A percentile compares a stretch with the other conserved stretches of the same genome.
Conservation (phyloP, 768 basidiomycete genomes). For the Mycena vitilis region DNA sequence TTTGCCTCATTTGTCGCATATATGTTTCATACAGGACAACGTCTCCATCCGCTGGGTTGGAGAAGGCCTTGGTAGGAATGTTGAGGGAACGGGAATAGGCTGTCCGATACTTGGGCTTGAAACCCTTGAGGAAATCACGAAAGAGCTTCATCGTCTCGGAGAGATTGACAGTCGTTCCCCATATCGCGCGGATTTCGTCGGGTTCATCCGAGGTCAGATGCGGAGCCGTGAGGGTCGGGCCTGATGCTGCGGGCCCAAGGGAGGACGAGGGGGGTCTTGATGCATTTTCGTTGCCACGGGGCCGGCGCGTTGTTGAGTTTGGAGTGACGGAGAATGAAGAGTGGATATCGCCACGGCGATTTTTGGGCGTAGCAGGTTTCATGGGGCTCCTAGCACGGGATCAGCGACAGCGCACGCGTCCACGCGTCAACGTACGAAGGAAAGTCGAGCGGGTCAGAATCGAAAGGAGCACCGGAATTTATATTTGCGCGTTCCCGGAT, state of each 20-base stretch:
- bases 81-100: constrained; percentile 76
- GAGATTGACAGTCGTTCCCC: constrained; percentile 97
- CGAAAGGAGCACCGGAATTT: constrained; percentile 53
- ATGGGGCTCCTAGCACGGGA: constrained; percentile 60
- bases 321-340: constrained; percentile 77
- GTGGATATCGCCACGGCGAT: constrained; percentile 91
- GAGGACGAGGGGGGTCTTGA: constrained; percentile 33
- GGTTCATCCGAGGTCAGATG: constrained; percentile 75
- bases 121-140: constrained; percentile 88
- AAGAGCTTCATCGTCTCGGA: constrained; percentile 93
- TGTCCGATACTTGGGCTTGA: constrained; percentile 91
- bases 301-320: constrained; percentile 52
- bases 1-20: constrained; percentile 87
- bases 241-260: constrained; percentile 35
- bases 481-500: constrained; percentile 51
- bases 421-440: constrained; percentile 63
- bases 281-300: constrained; percentile 38
- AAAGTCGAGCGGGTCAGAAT: constrained; percentile 78
- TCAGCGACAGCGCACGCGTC: background rate
- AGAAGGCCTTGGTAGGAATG: constrained; percentile 59
- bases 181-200: constrained; percentile 91
- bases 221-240: constrained; percentile 67
- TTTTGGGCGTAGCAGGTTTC: constrained; percentile 69
- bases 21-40: constrained; percentile 82
- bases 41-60: constrained; percentile 76